A percentile compares a stretch with the other conserved stretches of the same genome.
phyloP scores from a whole-genome alignment of 108 stramenopile species.

The Nannochloropsis oceanica region DNA sequence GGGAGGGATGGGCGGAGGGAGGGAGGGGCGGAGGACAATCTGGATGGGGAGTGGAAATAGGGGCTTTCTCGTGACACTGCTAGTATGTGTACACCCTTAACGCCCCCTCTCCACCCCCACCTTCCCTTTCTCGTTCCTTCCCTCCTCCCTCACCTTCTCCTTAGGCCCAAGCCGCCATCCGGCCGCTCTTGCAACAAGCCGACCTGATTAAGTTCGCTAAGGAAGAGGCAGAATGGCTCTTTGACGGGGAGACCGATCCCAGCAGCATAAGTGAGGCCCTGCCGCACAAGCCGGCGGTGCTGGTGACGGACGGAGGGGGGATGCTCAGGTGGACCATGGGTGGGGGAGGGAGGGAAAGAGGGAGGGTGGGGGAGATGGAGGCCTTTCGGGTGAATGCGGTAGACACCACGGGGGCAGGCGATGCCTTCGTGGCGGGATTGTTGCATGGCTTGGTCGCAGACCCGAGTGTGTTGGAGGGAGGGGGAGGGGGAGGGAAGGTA shows the following conservation, averaged over 20 bases:
- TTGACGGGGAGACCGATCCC: not conserved
- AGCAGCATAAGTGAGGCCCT: not conserved
- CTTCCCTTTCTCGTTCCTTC: not conserved
- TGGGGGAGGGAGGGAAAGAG: not conserved
- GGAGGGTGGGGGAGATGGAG: slow-evolving; percentile 1
- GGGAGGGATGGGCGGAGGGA: too few relatives aligned
- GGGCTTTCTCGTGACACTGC: too few relatives aligned
- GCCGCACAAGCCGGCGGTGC: slow-evolving; percentile 1
- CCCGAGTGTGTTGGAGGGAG: not conserved
- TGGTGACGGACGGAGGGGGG: slow-evolving; percentile 22
- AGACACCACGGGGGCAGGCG: slow-evolving; percentile 29
- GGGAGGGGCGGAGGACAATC: too few relatives aligned
- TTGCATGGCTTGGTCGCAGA: not conserved
- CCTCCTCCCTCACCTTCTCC: not conserved
- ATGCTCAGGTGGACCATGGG: not conserved
- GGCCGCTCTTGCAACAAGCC: not conserved
- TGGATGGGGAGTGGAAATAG: too few relatives aligned
- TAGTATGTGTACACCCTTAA: too few relatives aligned
- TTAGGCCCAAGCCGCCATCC: not conserved
- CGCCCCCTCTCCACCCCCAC: too few relatives aligned
- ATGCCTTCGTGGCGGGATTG: slow-evolving; percentile 26
- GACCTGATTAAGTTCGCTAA: slow-evolving; percentile 19
- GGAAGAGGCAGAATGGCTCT: slow-evolving; percentile 27
- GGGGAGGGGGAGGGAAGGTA: not conserved
- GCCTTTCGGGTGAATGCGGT: slow-evolving; percentile 1